These are phyloP conservation scores for Acanthamoeba royreba DNA, from an alignment of 208 protist species.

Conservation along the genomic window DNA sequence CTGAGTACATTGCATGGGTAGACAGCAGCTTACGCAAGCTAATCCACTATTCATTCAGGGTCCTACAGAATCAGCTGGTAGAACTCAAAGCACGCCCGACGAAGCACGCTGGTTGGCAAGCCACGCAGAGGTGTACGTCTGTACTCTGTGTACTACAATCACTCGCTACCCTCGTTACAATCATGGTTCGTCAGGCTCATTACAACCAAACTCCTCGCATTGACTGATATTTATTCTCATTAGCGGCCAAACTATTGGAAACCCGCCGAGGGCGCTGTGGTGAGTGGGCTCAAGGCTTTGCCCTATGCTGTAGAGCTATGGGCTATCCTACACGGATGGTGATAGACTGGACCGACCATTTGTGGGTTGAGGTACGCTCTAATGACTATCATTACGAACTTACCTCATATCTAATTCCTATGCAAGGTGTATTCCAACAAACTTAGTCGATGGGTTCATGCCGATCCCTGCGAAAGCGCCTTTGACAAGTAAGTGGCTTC, in stretches of 20 bases:
- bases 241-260: conserved; percentile 69
- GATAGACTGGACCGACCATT: conserved; percentile 75
- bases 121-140: conserved; percentile 65
- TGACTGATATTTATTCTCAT: not conserved
- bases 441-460: conserved; percentile 60
- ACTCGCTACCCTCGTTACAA: conserved; percentile 74
- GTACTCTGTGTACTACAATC: not conserved
- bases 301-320: conserved; percentile 5
- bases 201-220: not conserved
- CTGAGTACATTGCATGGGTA: not conserved
- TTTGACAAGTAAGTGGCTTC: conserved; percentile 47
- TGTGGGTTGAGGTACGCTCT: conserved; percentile 74
- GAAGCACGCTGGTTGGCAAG: not conserved
- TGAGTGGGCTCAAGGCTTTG: conserved; percentile 73
- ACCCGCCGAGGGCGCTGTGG: conserved; percentile 73
- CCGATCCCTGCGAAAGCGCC: conserved; percentile 67
- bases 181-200: conserved; percentile 15
- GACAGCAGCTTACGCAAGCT: not conserved
- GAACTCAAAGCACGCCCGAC: not conserved
- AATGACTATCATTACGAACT: too few relatives aligned
- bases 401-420: too few relatives aligned
- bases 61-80: not conserved
- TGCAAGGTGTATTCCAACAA: conserved; percentile 42
- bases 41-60: too few relatives aligned
- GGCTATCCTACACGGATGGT: conserved; percentile 67